Evolutionary conservation across 2,329 filamentous ascomycete species (phyloP).

Genomic region (Fusarium ambrosium): DNA sequence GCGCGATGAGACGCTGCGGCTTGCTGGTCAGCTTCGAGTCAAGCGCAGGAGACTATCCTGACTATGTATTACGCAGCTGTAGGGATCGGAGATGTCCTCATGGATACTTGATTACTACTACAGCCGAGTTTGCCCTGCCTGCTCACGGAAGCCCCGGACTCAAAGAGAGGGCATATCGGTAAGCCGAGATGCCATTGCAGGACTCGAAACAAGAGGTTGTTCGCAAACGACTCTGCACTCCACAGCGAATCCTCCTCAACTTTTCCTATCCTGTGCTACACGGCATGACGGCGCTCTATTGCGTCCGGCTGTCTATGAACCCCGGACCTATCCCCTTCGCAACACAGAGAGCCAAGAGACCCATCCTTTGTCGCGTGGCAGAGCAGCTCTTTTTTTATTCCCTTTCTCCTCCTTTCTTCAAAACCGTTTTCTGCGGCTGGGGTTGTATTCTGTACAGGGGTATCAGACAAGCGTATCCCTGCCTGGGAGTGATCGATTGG

Average conservation of each 20-base stretch:
- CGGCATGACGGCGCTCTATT: slow-evolving; percentile 22
- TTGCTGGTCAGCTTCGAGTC: slow-evolving; percentile 5
- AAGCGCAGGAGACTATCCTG: neutral
- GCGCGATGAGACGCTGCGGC: slow-evolving; percentile 22
- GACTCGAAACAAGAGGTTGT: neutral
- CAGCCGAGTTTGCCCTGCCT: neutral
- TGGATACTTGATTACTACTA: neutral
- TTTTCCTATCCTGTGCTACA: neutral
- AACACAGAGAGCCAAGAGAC: neutral
- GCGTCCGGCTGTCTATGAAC: slow-evolving; percentile 15
- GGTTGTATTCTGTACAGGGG: slow-evolving; percentile 1
- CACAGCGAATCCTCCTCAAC: slow-evolving; percentile 4
- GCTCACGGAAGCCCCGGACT: neutral
- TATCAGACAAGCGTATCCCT: slow-evolving; percentile 30
- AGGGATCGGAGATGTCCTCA: neutral
- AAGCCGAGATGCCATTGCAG: neutral
- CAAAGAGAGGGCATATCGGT: neutral
- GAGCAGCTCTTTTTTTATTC: neutral
- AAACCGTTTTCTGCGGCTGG: slow-evolving; percentile 21
- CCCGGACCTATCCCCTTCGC: slow-evolving; percentile 2
- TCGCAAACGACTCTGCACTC: neutral
- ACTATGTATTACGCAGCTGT: neutral
- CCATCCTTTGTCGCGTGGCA: slow-evolving; percentile 12
- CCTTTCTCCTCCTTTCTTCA: slow-evolving; percentile 11
- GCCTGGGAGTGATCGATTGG: slow-evolving; percentile 18